Evolutionary conservation across 306 rosid genomes (phyloP), one percentile per base, ranked within the genome.

Genomic region (Alnus rubra): DNA sequence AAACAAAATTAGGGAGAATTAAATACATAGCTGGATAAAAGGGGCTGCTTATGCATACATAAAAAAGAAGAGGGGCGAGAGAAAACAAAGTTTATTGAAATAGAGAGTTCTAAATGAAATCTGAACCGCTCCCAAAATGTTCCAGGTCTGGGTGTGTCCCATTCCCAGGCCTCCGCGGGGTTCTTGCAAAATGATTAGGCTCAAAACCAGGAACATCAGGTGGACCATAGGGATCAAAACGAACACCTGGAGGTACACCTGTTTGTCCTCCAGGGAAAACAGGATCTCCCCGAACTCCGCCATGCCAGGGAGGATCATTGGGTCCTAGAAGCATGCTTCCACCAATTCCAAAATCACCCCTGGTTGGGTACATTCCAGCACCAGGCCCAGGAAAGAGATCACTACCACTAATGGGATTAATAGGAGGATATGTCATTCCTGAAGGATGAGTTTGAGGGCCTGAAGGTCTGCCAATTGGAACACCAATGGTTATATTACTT

Each of bases 261-360:
- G 94, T 91, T 73, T 71, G 86, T 83, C 90, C 85, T 73, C 94
- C 90, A 30, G 84, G 89, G 65, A 87, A 86, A 70, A 86, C 86
- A 42, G 89, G 90, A 14, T 85, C 84, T 80, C 89, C 82, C 69
- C 86, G 84, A 56, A 74, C 37, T 37, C 92, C 89, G 30, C 90
- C 87, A 80, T 86, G 81, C 91, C 91, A 93, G 48, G 89, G 82
- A 52, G 89, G 93, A 42, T 94, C 97, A 81, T 85, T 76, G 51
- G 98, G 97, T 76, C 97, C 98, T 47, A 94, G 8, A 79, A 85
- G 86, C 97, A 92, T 88, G 87, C 97, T 75, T 73, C 95, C 97
- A 75, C 87, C 93, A 54, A 72, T 50, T 15, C 87, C 85, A 71
- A 80, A 84, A 54, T 59, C 89, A 52, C 88, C 89, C 86, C 97